phyloP scores from a whole-genome alignment of 164 flowering plant genomes.

The Saururus chinensis region DNA sequence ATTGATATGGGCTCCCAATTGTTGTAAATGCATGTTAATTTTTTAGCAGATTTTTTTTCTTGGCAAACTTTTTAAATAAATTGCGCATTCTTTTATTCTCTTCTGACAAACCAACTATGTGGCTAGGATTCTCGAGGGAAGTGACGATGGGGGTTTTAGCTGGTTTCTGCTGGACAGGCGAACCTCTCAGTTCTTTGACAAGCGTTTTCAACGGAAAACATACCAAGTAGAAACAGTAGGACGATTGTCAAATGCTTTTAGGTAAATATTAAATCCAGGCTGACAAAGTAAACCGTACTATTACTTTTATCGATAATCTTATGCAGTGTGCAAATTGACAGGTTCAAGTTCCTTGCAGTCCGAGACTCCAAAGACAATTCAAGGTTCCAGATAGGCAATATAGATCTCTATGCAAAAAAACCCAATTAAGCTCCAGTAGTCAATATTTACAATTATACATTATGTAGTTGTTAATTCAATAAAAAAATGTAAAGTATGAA shows the following conservation, averaged over 20 bases:
- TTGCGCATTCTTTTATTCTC: not conserved
- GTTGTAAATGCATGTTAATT: no score
- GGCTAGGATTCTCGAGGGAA: constrained; percentile 84
- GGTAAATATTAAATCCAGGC: constrained; percentile 28
- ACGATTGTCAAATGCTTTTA: constrained; percentile 45
- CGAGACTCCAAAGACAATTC: constrained; percentile 46
- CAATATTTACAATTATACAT: not conserved
- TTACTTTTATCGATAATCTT: not conserved
- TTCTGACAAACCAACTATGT: not conserved
- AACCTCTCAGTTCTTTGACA: constrained; percentile 52
- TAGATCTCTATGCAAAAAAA: constrained; percentile 51
- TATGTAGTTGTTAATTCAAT: no score
- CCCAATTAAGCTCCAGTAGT: constrained; percentile 1
- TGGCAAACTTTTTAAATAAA: no score
- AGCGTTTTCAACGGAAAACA: constrained; percentile 63
- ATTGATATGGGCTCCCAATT: no score
- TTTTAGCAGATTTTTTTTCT: no score
- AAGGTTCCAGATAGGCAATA: constrained; percentile 73
- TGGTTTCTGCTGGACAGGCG: constrained; percentile 73
- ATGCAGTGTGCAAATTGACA: constrained; percentile 13
- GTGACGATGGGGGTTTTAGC: constrained; percentile 63
- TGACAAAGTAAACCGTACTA: not conserved
- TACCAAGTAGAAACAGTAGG: constrained; percentile 27
- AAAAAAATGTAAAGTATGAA: no score
- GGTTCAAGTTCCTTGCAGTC: constrained; percentile 64